Evolutionary conservation across 768 basidiomycete species (phyloP), one percentile per base, ranked within the genome.

Genomic region (Amyloporia xantha): DNA sequence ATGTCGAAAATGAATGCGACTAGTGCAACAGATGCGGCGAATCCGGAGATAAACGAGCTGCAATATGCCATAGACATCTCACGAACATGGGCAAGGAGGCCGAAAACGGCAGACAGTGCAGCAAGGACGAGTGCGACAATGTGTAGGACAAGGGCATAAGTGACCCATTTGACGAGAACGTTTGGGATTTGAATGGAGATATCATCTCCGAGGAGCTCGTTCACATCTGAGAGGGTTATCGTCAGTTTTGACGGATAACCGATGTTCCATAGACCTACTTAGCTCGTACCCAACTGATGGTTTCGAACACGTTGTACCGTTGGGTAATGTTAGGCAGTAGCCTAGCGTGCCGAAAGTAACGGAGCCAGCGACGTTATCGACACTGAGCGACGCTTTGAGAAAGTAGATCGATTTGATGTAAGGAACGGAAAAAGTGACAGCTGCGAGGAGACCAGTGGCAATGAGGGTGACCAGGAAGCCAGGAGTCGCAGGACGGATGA

Each of bases 1-100:
- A 97, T 68, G 65, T 99, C 96, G 66, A 97, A 93, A 26, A 95
- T 79, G 67, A 97, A 94, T 4, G 94, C 93, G 38, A 90, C 60
- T 51, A 98, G 73, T 44, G 91, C 77, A 50, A 95, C 68, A 1
- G 76, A 67, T 0, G 91, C 90, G 11, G 85, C 91, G 53, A 93
- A 79, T 5, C 89, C 83, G 3, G 89, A 85, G 51, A 95, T 69
- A 57, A 77, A 88, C 45, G 84, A 83, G 58, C 87, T 89, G 68
- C 79, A 85, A 62, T 86, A 91, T 25, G 77, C 71, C 85, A 89
- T 91, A 48, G 87, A 78, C 76, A 90, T 82, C 63, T 91, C 86
- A 12, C 86, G 82, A 50, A 95, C 74, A 61, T 95, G 91, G 1
- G 92, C 90, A 28, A 96, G 76, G 15, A 94, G 76, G 35, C 92